phyloP scores from a whole-genome alignment of 2,329 filamentous ascomycete species.

The Huntiella abstrusa region DNA sequence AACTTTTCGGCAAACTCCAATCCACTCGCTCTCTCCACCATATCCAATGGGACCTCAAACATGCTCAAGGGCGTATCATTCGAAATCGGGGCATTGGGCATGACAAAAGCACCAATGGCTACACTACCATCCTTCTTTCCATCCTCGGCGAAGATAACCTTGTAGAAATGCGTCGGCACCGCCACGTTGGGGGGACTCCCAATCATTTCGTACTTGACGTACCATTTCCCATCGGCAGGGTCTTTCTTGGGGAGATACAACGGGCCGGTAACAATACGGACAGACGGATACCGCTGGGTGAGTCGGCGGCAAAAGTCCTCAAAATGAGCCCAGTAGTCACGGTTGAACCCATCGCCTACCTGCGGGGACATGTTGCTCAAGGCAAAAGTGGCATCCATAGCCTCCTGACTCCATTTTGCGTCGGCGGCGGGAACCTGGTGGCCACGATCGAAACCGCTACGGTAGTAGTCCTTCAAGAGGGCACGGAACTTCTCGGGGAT shows the following conservation, averaged over 20 bases:
- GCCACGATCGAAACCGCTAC: conserved; percentile 84
- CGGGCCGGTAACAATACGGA: conserved; percentile 83
- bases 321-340: conserved; percentile 98
- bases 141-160: conserved; percentile 93
- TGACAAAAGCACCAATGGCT: conserved; percentile 79
- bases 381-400: conserved; percentile 90
- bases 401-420: conserved; percentile 81
- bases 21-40: conserved; percentile 77
- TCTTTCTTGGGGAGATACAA: conserved; percentile 80
- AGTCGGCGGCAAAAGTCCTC: conserved; percentile 89
- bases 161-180: conserved; percentile 97
- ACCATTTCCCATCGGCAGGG: conserved; percentile 69
- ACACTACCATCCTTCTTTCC: conserved; percentile 52
- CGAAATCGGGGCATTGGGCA: conserved; percentile 76
- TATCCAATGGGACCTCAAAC: conserved; percentile 90
- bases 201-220: conserved; percentile 88
- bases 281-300: conserved; percentile 62
- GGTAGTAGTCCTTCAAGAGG: conserved; percentile 81
- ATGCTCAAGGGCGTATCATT: conserved; percentile 76
- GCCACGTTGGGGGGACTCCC: conserved; percentile 84
- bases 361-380: conserved; percentile 96
- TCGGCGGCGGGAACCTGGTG: conserved; percentile 96
- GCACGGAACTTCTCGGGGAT: conserved; percentile 80
- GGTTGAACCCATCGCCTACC: conserved; percentile 94
- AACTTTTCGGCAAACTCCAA: conserved; percentile 77